These are phyloP conservation scores for Drosera capensis DNA, from an alignment of 148 eudicot genomes.

Conservation along the genomic window DNA sequence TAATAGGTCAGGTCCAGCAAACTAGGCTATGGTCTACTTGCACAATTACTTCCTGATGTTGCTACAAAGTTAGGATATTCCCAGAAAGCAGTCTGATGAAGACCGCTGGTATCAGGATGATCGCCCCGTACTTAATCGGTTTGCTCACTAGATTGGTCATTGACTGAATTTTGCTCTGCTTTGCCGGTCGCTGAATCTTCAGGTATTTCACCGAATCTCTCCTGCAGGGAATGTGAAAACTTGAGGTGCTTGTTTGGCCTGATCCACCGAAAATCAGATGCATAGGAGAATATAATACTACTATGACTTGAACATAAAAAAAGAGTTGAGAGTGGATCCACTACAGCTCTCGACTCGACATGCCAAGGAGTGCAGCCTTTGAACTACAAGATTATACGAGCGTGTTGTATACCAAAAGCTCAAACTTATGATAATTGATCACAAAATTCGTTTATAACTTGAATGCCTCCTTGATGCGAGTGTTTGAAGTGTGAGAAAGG, in stretches of 20 bases:
- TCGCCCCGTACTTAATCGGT: constrained; percentile 24
- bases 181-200: constrained; percentile 29
- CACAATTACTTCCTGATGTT: constrained; percentile 11
- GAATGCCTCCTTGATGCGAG: too few species aligned
- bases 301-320: too few species aligned
- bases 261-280: neutral
- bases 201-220: constrained; percentile 57
- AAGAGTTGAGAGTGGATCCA: too few species aligned
- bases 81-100: constrained; percentile 11
- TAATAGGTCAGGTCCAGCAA: constrained; percentile 18
- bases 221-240: constrained; percentile 31
- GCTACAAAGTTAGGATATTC: constrained; percentile 38
- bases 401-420: too few species aligned
- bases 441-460: too few species aligned
- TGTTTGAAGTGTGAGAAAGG: too few species aligned
- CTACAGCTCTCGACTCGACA: too few species aligned
- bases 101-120: constrained; percentile 14
- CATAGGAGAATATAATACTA: neutral
- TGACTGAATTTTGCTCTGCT: constrained; percentile 21
- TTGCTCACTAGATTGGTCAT: constrained; percentile 21
- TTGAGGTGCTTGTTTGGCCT: neutral
- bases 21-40: constrained; percentile 8
- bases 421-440: too few species aligned
- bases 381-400: too few species aligned
- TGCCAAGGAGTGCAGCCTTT: too few species aligned